Base-by-base conservation (phyloP, 257 asterid genomes). In the Mitragyna speciosa region DNA sequence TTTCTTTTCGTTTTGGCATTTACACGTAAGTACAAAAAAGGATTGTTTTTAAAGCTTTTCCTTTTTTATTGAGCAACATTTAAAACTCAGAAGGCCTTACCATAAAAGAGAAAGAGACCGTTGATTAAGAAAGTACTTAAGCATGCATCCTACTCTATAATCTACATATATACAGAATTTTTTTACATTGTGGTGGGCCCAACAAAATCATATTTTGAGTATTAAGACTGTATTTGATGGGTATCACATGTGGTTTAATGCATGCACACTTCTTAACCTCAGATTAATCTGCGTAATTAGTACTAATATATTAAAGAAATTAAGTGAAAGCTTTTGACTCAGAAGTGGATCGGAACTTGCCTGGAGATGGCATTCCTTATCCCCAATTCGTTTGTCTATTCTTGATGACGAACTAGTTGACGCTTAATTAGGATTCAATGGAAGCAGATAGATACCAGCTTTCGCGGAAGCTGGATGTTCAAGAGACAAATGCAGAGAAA, bases 161-260 rank as follows among this genome's bases (percentile, higher is more conserved):
- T 59, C 66, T 59, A 24, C 31, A 59, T 20, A 5, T 20, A 6
- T 56, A 22, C 11, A 56, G 2, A 2, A 49, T 49, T 20, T n/a
- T 22, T 7, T 61, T 6, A 33, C 43, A 76, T 69, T 22, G 31
- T 68, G 66, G 82, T 71, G 75, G 81, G 86, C 28, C 84, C 89
- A 68, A 68, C 26, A 73, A 70, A 74, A 77, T 87, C 83, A 73
- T n/a, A 67, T 30, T 30, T 78, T 83, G 11, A 45, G 47, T 58
- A 31, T 70, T 54, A 19, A 26, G 28, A 10, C 61, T 39, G 24
- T 45, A 39, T 63, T 76, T 45, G 47, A 43, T 63, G 20, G 10
- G 16, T 39, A 47, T 17, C 65, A 30, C 12, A 10, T 28, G 41
- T 15, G 58, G 41, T 31, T 52, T 68, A 74, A 39, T 73, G 71